A percentile compares a stretch with the other conserved stretches of the same genome.
Evolutionary conservation across 208 protist species (phyloP).

Genomic region (Trypanosoma mega): DNA sequence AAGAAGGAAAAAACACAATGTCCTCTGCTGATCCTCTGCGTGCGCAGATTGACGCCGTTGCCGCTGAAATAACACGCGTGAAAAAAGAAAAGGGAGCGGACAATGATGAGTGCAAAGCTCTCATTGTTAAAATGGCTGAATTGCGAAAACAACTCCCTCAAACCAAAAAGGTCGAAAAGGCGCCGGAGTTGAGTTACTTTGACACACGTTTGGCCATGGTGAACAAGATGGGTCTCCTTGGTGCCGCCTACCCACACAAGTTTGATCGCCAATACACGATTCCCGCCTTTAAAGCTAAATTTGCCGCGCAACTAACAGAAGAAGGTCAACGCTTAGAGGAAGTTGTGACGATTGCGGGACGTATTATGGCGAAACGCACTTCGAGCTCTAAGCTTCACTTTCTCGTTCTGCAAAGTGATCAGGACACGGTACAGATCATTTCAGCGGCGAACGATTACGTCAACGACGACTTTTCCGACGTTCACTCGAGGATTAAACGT

Average conservation of each 20-base stretch:
- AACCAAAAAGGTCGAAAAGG: slow-evolving; percentile 54
- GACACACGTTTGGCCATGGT: slow-evolving; percentile 89
- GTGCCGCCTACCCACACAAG: slow-evolving; percentile 98
- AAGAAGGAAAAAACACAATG: slow-evolving; percentile 26
- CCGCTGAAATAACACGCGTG: slow-evolving; percentile 54
- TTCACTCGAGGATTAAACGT: slow-evolving; percentile 91
- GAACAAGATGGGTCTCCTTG: slow-evolving; percentile 77
- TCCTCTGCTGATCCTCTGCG: slow-evolving; percentile 50
- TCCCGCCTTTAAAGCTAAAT: slow-evolving; percentile 88
- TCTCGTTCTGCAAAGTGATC: slow-evolving; percentile 94
- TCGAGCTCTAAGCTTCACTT: slow-evolving; percentile 97
- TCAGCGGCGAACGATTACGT: slow-evolving; percentile 62
- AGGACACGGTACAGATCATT: slow-evolving; percentile 95
- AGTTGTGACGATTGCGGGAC: slow-evolving; percentile 86
- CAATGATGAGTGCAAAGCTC: slow-evolving; percentile 64
- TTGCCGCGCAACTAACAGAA: slow-evolving; percentile 46
- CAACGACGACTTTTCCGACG: slow-evolving; percentile 75
- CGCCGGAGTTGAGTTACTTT: slow-evolving; percentile 71
- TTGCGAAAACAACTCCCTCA: slow-evolving; percentile 56
- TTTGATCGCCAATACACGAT: slow-evolving; percentile 89
- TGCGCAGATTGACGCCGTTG: slow-evolving; percentile 71
- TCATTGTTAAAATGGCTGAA: slow-evolving; percentile 75
- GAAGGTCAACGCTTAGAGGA: slow-evolving; percentile 51
- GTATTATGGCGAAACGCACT: slow-evolving; percentile 79
- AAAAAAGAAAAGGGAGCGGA: slow-evolving; percentile 66